Evolutionary conservation across 1,284 basidiomycete genomes (phyloP).

Genomic region (Cutaneotrichosporon mucoides): DNA sequence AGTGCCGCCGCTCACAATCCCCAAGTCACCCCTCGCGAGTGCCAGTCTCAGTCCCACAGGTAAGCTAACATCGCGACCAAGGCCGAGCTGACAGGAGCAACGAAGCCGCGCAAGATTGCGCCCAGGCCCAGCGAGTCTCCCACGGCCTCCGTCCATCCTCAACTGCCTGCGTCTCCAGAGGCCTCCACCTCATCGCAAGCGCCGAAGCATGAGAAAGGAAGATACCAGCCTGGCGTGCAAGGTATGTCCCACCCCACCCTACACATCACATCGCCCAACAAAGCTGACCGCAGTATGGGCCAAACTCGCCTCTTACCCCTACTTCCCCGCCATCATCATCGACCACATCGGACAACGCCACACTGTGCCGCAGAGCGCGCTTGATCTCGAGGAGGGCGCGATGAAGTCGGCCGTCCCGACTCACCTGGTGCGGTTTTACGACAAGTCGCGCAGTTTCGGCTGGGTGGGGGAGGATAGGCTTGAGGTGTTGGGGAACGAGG

Average conservation of each 20-base stretch:
- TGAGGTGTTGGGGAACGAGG: conserved; percentile 56
- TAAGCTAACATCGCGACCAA: no score
- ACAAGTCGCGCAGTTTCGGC: conserved; percentile 59
- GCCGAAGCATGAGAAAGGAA: no score
- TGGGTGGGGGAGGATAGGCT: conserved; percentile 56
- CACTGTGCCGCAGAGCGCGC: conserved; percentile 55
- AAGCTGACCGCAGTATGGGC: conserved; percentile 45
- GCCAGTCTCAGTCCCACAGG: no score
- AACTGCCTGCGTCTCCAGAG: no score
- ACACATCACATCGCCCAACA: no score
- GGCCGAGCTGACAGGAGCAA: no score
- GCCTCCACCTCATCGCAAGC: no score
- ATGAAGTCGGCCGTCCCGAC: conserved; percentile 7
- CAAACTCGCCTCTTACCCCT: conserved; percentile 43
- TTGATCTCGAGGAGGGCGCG: conserved; percentile 45
- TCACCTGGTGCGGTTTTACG: conserved; percentile 65
- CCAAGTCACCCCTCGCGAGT: no score
- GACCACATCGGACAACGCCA: conserved; percentile 50
- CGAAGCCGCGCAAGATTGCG: no score
- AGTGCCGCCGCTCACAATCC: no score
- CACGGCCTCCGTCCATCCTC: no score
- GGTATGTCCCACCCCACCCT: conserved; percentile 31
- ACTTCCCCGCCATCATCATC: conserved; percentile 49
- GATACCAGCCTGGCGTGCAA: conserved; percentile 32
- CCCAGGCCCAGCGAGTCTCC: no score